phyloP scores from a whole-genome alignment of 78 protist species.

The Dictyostelium firmibasis region DNA sequence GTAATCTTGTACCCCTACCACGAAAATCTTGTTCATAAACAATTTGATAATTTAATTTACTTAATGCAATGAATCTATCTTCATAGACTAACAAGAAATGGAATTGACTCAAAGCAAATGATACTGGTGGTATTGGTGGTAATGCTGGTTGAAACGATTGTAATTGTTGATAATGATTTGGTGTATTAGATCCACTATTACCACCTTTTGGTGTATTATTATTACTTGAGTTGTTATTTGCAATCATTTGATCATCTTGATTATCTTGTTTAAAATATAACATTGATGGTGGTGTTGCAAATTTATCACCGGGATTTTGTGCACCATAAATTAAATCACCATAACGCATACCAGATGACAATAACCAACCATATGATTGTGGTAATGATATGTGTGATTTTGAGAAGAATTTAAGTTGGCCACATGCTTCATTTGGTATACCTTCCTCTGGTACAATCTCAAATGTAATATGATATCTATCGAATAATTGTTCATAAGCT shows the following conservation, averaged over 20 bases:
- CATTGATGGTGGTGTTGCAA: conserved; percentile 24
- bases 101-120: conserved; percentile 79
- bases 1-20: conserved; percentile 15
- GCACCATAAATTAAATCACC: conserved; percentile 80
- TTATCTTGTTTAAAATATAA: conserved; percentile 35
- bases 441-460: conserved; percentile 80
- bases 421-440: background rate
- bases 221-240: background rate
- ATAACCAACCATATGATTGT: conserved; percentile 86
- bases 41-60: conserved; percentile 67
- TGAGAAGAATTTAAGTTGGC: conserved; percentile 71
- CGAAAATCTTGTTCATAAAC: conserved; percentile 66
- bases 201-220: background rate
- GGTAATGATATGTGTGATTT: conserved; percentile 48
- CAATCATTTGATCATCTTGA: too few relatives aligned
- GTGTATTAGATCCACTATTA: background rate
- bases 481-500: conserved; percentile 68
- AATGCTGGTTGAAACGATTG: background rate
- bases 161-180: background rate
- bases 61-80: conserved; percentile 74
- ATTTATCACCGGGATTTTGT: conserved; percentile 83
- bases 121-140: conserved; percentile 42
- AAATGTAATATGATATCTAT: conserved; percentile 61
- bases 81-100: conserved; percentile 83
- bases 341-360: conserved; percentile 76